A percentile compares a stretch with the other conserved stretches of the same genome.
phyloP scores from a whole-genome alignment of 306 rosid species.

The Lathyrus tuberosus region DNA sequence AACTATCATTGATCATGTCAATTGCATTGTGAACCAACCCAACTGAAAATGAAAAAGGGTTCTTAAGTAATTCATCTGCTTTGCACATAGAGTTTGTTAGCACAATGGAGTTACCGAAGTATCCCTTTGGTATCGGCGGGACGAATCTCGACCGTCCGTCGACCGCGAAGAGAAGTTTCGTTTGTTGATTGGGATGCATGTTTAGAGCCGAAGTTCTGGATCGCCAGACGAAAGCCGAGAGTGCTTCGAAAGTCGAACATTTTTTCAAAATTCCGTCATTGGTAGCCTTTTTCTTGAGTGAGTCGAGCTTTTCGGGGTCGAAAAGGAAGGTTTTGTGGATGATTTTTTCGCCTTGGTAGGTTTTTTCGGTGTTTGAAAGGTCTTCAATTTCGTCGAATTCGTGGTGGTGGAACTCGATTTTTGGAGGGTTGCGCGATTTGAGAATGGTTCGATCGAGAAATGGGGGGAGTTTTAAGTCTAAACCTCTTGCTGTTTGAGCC shows the following conservation, averaged over 20 bases:
- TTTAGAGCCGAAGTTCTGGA: slow-evolving; percentile 66
- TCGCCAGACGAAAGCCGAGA: slow-evolving; percentile 84
- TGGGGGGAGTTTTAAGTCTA: slow-evolving; percentile 55
- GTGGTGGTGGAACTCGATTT: slow-evolving; percentile 56
- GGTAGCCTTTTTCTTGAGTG: slow-evolving; percentile 61
- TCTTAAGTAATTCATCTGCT: slow-evolving; percentile 59
- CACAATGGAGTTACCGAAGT: slow-evolving; percentile 74
- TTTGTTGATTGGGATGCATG: slow-evolving; percentile 66
- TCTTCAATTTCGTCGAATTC: slow-evolving; percentile 77
- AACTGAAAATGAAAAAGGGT: slow-evolving; percentile 58
- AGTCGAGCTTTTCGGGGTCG: slow-evolving; percentile 51
- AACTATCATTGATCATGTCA: slow-evolving; percentile 57
- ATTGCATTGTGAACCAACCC: slow-evolving; percentile 61
- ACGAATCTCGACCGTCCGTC: slow-evolving; percentile 71
- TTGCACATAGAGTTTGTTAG: slow-evolving; percentile 59
- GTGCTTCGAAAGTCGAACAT: slow-evolving; percentile 71
- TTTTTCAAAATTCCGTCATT: slow-evolving; percentile 58
- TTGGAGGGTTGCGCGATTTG: slow-evolving; percentile 64
- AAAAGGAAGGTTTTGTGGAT: slow-evolving; percentile 63
- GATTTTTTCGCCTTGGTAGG: slow-evolving; percentile 54
- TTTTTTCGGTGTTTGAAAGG: slow-evolving; percentile 53
- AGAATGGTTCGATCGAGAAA: slow-evolving; percentile 70
- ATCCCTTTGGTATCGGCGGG: slow-evolving; percentile 74
- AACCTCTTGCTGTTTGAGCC: slow-evolving; percentile 71
- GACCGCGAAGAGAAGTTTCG: slow-evolving; percentile 80